These are phyloP conservation scores for Fonsecaea erecta DNA, from an alignment of 2,329 filamentous ascomycete genomes.

Conservation along the genomic window DNA sequence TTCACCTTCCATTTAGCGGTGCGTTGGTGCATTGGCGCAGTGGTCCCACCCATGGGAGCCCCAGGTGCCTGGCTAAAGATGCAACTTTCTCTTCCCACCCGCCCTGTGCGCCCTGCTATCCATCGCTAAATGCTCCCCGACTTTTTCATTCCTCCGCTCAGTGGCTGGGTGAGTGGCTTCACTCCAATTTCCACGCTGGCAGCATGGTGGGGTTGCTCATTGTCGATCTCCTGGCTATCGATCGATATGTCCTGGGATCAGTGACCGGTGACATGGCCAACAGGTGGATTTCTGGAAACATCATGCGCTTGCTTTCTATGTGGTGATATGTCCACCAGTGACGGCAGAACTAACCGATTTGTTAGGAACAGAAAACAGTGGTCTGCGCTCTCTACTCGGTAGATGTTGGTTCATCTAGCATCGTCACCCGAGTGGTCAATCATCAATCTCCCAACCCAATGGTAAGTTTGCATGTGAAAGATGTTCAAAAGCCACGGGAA, in stretches of 20 bases:
- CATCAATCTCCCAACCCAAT: background rate
- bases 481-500: background rate
- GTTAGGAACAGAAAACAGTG: background rate
- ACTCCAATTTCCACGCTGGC: slow-evolving; percentile 27
- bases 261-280: background rate
- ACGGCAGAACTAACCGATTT: background rate
- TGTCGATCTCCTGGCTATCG: slow-evolving; percentile 12
- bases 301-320: background rate
- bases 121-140: slow-evolving; percentile 24
- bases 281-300: background rate
- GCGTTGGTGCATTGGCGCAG: background rate
- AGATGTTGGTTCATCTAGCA: background rate
- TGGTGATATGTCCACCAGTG: background rate
- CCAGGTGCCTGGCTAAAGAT: background rate
- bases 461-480: background rate
- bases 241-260: slow-evolving; percentile 24
- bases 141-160: slow-evolving; percentile 12
- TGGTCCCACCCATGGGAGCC: too few species aligned
- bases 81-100: slow-evolving; percentile 3
- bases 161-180: slow-evolving; percentile 19
- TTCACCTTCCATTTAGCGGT: background rate
- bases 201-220: slow-evolving; percentile 11
- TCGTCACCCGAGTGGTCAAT: background rate
- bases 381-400: background rate
- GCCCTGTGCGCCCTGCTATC: background rate